Base-by-base conservation (phyloP, 2,329 filamentous ascomycete species). In the Stromatinia cepivora region DNA sequence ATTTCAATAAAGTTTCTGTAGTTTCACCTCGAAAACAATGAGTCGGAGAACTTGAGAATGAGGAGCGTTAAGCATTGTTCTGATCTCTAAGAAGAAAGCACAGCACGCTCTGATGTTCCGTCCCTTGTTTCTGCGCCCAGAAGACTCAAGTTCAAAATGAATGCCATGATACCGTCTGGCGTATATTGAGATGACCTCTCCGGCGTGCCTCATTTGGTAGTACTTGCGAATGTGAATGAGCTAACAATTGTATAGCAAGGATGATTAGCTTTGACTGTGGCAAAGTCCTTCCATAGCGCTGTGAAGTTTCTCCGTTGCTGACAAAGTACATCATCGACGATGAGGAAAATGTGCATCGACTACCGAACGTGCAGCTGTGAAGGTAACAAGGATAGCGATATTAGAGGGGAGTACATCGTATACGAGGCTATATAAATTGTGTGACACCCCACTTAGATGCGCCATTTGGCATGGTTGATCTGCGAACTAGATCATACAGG, bases 401-500 rank as follows among this genome's bases (percentile, higher is more conserved):
- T 52, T 36, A 20, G n/a, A 63, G 46, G 22, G 28, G 28, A 31
- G 28, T 31, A n/a, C 42, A 9, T 22, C 11, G 25, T 22, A 46
- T 46, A n/a, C 20, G 36, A 62, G 20, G 22, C 17, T 17, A 15
- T 17, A 34, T 5, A 15, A 42, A 42, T 63, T 8, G 59, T 25
- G 1, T 22, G 59, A 25, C 36, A 10, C 7, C 22, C 22, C 13
- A 63, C 25, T 63, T 13, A 36, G 22, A 20, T 62, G 42, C 45
- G 45, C 42, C 45, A 62, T 17, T 48, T 50, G 28, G 11, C 22
- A 31, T 62, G 46, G 31, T 63, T 63, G 28, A 50, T 63, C 59
- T 50, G 11, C 20, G 59, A 63, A 36, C 28, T 34, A 31, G 45
- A 63, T 50, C 31, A 50, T 63, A 46, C 31, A 25, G 59, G 11